Evolutionary conservation across 2,329 filamentous ascomycete genomes (phyloP), one percentile per base, ranked within the genome.

Genomic region (Aspergillus calidoustus): DNA sequence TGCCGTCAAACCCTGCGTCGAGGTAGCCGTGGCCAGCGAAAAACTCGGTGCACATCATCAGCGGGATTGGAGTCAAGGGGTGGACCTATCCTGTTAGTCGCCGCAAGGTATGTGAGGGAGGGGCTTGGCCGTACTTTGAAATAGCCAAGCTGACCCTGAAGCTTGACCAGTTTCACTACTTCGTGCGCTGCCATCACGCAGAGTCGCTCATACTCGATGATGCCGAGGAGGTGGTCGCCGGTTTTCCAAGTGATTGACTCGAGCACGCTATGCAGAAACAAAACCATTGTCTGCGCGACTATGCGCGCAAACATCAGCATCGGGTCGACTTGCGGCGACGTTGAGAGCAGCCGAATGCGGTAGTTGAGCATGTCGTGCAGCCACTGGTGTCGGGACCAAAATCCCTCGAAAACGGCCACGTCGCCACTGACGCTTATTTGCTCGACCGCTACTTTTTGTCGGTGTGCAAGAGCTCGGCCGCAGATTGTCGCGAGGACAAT

Each of bases 401-500:
- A 63, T 3, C 43, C 62, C 13, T 68, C 65, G 5, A 59, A 59
- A 4, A 59, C 44, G 11, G 54, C 52, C 3, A 53, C 52, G 8
- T 60, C 55, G 25, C 55, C 31, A 4, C 8, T 44, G 9, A 52
- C 30, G 38, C 28, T 64, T 1, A 66, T 57, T 31, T 68, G 66
- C 22, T 66, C 66, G 1, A 66, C 57, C 7, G 62, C 50, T 3
- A 63, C 38, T 2, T 63, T 62, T 41, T 68, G 65, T 11, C 64
- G 60, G 51, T 68, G 66, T 2, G 62, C 60, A 3, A 68, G 57
- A 17, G 62, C 65, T 2, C 65, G 61, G 13, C 66, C 66, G n/a
- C 64, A 66, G 7, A 68, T 61, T 3, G 74, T 75, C 25, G 72
- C 73, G 6, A 77, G 66, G 17, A 76, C 64, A 46, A 77, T 68